Base-by-base conservation (phyloP, 2,329 filamentous ascomycete genomes). In the Fonsecaea erecta region DNA sequence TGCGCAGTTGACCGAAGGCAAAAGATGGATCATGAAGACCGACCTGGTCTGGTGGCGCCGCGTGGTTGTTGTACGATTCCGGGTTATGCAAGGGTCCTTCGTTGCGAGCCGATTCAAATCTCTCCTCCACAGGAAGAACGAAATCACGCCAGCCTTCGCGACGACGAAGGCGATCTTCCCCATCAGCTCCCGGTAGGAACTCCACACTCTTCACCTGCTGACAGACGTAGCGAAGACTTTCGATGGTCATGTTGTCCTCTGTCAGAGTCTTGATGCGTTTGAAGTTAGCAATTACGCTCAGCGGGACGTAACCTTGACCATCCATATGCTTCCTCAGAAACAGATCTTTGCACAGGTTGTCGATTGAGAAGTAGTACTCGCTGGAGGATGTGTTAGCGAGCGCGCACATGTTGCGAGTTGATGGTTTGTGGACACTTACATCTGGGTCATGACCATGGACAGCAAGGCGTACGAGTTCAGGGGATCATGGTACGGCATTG, bases 361-460 rank as follows among this genome's bases (percentile, higher is more conserved):
- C 91, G 30, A 97, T 86, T 0, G 94, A 98, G 79, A 99, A 97
- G 79, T 99, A 99, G 81, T 97, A 99, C 74, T 97, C 92, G 40
- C 93, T 85, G 74, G 85, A 81, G 69, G 75, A 48, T 12, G 57
- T 60, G 56, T 64, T 63, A 63, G 60, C 24, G 30, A 53, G n/a
- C n/a, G 5, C 24, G 9, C 43, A 26, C 34, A 30, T 21, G 32
- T 32, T 12, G 32, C 18, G 14, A 18, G 14, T 58, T 12, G 12
- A 16, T 35, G 57, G 28, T 46, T 46, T 12, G 34, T 32, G 18
- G 37, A 58, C 59, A 75, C 82, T 75, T 81, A 85, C 81, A 86
- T 75, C 74, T 89, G 88, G 72, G 82, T 85, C 68, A 81, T 84
- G 73, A 86, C 85, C 84, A 85, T 85, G 74, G 77, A 77, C 68